These are phyloP conservation scores for Solanum arcanum DNA, from an alignment of 257 asterid species.

Conservation along the genomic window DNA sequence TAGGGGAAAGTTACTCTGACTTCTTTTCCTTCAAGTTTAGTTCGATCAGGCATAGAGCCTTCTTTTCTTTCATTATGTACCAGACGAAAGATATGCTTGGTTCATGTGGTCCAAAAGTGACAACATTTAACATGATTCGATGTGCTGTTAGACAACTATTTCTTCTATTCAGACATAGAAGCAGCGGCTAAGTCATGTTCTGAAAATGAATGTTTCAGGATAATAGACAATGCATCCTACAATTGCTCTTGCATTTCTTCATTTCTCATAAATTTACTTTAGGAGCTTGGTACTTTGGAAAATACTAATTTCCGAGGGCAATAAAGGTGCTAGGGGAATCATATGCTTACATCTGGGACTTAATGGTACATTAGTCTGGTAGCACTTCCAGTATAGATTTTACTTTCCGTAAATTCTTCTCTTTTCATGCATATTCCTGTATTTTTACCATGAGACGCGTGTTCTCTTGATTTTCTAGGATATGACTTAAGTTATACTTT, in stretches of 20 bases:
- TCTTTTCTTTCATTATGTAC: background rate
- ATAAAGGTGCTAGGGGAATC: background rate
- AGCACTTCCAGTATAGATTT: background rate
- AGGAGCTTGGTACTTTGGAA: background rate
- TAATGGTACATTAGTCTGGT: background rate
- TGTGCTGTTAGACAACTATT: background rate
- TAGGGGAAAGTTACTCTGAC: background rate
- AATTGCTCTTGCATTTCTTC: background rate
- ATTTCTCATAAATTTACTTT: background rate
- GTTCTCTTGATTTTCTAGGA: background rate
- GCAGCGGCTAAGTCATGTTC: background rate
- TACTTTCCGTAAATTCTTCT: background rate
- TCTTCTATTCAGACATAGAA: background rate
- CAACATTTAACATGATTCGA: background rate
- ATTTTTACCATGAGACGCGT: background rate
- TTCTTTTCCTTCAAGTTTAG: background rate
- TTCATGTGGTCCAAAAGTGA: background rate
- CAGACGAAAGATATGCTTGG: background rate
- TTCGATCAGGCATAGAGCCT: background rate
- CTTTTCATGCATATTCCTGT: background rate
- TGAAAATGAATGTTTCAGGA: background rate
- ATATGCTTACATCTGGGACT: background rate
- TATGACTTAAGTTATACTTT: background rate
- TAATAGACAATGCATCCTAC: background rate
- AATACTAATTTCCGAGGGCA: background rate